Evolutionary conservation across 208 protist species (phyloP), one percentile per base, ranked within the genome.

Genomic region (Trypanosoma congolense): DNA sequence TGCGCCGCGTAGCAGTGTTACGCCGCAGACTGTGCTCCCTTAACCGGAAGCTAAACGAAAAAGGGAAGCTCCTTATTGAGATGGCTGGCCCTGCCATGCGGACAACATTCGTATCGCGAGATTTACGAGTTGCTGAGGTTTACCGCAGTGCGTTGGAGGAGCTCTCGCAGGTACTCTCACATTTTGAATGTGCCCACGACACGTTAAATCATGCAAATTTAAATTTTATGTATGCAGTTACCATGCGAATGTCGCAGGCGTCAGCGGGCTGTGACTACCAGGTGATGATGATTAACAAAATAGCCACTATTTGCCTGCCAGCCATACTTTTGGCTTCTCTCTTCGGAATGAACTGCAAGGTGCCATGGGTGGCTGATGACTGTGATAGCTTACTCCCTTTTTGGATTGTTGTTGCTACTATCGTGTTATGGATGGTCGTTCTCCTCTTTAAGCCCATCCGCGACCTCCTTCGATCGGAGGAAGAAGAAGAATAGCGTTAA

Each of bases 321-420:
- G 66, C 89, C 9, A 96, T 87, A 56, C 55, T 96, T 1, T 2
- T 96, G 12, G 74, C 81, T 12, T 79, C 73, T 40, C 75, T 92
- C 29, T 95, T 93, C 48, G 86, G 86, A 52, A 95, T 96, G 87
- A 96, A 96, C 72, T 87, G 81, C 60, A 64, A 67, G 53, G 86
- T 96, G 29, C 79, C 86, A 51, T 92, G 70, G 61, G 70, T 87
- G 64, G 41, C 63, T 14, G 76, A 83, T 35, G 59, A 54, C 9
- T 59, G 89, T 67, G 53, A 61, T 44, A 72, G 66, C 38, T 65
- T 95, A 26, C 46, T 40, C 31, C 48, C 77, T 14, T 93, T 93
- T 61, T 83, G 65, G 57, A 67, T 53, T 53, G 83, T 93, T 47
- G 47, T 90, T 14, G 74, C 64, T 26, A 16, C 79, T 18, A 90